These are phyloP conservation scores for Penicillium paradoxum DNA, from an alignment of 495 filamentous ascomycete species.

Conservation along the genomic window DNA sequence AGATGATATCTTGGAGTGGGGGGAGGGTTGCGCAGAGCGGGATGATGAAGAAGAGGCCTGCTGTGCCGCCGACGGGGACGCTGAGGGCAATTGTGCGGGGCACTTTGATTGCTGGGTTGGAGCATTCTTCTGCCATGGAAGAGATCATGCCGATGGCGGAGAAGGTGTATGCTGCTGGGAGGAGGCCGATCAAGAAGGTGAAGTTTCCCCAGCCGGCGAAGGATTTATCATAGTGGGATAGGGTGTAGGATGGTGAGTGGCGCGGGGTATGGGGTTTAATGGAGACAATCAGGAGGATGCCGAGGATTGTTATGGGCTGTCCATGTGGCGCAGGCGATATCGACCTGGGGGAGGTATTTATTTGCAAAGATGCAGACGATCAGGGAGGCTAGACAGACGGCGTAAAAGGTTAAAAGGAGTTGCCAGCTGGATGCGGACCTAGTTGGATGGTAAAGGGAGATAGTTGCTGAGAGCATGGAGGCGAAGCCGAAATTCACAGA, in stretches of 20 bases:
- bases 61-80: conserved; percentile 37
- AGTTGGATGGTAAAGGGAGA: conserved; percentile 54
- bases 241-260: conserved; percentile 38
- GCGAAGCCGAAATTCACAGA: conserved; percentile 65
- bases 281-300: conserved; percentile 38
- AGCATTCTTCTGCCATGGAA: conserved; percentile 48
- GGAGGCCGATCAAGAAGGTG: conserved; percentile 49
- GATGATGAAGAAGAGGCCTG: conserved; percentile 46
- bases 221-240: conserved; percentile 46
- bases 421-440: conserved; percentile 52
- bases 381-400: conserved; percentile 49
- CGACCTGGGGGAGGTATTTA: conserved; percentile 50
- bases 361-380: conserved; percentile 54
- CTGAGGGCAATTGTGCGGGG: conserved; percentile 42
- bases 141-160: conserved; percentile 50
- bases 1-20: conserved; percentile 37
- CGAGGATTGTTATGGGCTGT: conserved; percentile 34
- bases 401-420: conserved; percentile 56
- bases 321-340: conserved; percentile 42
- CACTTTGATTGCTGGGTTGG: conserved; percentile 40
- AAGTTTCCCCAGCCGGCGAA: conserved; percentile 42
- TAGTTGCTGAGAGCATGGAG: conserved; percentile 52
- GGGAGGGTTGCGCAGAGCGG: conserved; percentile 46
- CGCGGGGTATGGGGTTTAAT: conserved; percentile 40
- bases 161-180: conserved; percentile 49